These are phyloP conservation scores for Geranomyces michiganensis DNA, from an alignment of 192 early-diverging fungal genomes.

Conservation along the genomic window DNA sequence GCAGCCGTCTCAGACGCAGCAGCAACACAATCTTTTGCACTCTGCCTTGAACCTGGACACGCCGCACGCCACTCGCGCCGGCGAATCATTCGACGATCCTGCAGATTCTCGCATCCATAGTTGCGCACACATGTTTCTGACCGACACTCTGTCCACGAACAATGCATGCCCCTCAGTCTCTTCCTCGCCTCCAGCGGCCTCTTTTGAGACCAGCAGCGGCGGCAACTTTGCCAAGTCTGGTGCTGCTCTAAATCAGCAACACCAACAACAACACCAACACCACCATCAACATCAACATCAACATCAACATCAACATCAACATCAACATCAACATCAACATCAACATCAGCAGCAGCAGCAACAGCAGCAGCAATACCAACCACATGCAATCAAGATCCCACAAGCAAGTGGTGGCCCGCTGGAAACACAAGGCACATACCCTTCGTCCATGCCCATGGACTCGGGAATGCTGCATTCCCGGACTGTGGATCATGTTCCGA, in stretches of 20 bases:
- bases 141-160: not conserved
- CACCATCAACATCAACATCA: not conserved
- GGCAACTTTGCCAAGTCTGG: not conserved
- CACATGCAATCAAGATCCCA: not conserved
- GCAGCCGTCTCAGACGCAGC: not conserved
- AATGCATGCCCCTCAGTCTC: slow-evolving; percentile 1
- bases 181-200: not conserved
- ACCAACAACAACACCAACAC: not conserved
- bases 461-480: not conserved
- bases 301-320: not conserved
- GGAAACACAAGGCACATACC: not conserved
- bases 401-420: too few species aligned
- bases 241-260: not conserved
- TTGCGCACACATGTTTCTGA: slow-evolving; percentile 28
- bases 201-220: not conserved
- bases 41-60: slow-evolving; percentile 28
- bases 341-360: not conserved
- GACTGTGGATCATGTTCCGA: too few species aligned
- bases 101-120: slow-evolving; percentile 13
- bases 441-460: slow-evolving; percentile 3
- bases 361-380: not conserved
- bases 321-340: not conserved
- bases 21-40: slow-evolving; percentile 16
- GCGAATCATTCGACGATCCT: not conserved
- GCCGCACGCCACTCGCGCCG: slow-evolving; percentile 1